Base-by-base conservation (phyloP, 2,329 filamentous ascomycete species). In the Clonostachys solani region DNA sequence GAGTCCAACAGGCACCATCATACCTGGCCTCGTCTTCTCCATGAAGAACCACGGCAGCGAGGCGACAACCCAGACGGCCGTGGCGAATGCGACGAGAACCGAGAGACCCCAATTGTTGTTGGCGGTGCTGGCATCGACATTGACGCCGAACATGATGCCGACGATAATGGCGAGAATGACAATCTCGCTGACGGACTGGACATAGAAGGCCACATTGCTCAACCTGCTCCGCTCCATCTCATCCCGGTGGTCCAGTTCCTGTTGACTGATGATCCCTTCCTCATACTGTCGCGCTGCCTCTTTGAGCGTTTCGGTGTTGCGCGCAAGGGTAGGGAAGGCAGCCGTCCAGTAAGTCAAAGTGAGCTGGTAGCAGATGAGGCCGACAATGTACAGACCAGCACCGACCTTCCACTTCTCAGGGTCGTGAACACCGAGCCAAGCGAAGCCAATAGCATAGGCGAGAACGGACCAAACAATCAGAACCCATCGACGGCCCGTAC, bases 291-390 rank as follows among this genome's bases (percentile, higher is more conserved):
- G 50, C 6, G 58, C 59, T 3, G 64, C 57, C 19, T 66, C 64
- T 47, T 56, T 63, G 42, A 69, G 48, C n/a, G 57, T 53, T 1
- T 59, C 54, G 6, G 62, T 61, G 36, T 67, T 68, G 37, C 68
- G 62, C 3, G 68, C 67, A 17, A 71, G 58, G 9, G 60, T 59
- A 1, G 68, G 68, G 40, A 71, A 71, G 0, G 83, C 81, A 0
- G 84, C 82, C 0, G 81, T 84, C 81, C 83, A 87, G 60, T 86
- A 87, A 0, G 83, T 86, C 43, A 86, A 66, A 0, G 80, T 83
- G 3, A 84, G 77, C 61, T 86, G 83, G 54, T 86, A 87, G 2
- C 77, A 76, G 51, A 87, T 82, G 40, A 86, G 60, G 3, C 83
- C 83, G 15, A 86, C 75, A 47, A 87, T 83, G 59, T 87, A 87